These are phyloP conservation scores for Pseudogymnoascus verrucosus DNA, from an alignment of 2,329 filamentous ascomycete species.

Conservation along the genomic window DNA sequence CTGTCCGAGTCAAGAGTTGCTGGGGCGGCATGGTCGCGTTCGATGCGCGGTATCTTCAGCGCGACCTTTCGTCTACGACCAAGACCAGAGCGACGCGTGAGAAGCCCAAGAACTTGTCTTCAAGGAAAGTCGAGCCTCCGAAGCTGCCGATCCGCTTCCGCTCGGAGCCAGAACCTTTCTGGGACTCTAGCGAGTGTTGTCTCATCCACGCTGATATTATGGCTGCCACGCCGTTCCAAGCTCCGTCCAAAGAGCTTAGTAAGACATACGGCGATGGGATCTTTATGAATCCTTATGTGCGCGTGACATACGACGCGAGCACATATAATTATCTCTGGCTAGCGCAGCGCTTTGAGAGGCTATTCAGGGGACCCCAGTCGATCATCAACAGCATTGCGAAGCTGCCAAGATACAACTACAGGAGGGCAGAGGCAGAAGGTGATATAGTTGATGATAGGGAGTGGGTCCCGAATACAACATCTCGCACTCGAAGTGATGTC, in stretches of 20 bases:
- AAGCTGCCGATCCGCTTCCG: slow-evolving; percentile 46
- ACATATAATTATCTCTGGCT: slow-evolving; percentile 52
- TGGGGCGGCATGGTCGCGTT: slow-evolving; percentile 72
- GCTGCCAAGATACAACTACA: slow-evolving; percentile 52
- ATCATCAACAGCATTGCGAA: slow-evolving; percentile 48
- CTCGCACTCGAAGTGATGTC: slow-evolving; percentile 11
- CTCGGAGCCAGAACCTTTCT: slow-evolving; percentile 49
- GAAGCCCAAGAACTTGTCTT: slow-evolving; percentile 18
- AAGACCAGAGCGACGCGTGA: not conserved
- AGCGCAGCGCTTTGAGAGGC: slow-evolving; percentile 55
- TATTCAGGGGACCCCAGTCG: slow-evolving; percentile 52
- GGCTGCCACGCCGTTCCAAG: slow-evolving; percentile 20
- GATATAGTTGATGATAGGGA: slow-evolving; percentile 43
- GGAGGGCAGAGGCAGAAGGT: slow-evolving; percentile 51
- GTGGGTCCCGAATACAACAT: slow-evolving; percentile 33
- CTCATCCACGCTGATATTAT: slow-evolving; percentile 43
- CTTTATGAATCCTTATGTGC: slow-evolving; percentile 68
- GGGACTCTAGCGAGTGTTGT: slow-evolving; percentile 59
- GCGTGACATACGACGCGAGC: slow-evolving; percentile 56
- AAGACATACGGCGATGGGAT: slow-evolving; percentile 37
- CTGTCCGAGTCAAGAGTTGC: slow-evolving; percentile 64
- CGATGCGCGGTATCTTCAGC: slow-evolving; percentile 52
- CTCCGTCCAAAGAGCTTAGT: slow-evolving; percentile 34
- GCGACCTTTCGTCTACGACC: slow-evolving; percentile 16
- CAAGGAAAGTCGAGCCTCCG: slow-evolving; percentile 21